A percentile compares a stretch with the other conserved stretches of the same genome.
These are phyloP conservation scores for Penicillium goetzii DNA, from an alignment of 495 filamentous ascomycete genomes.

Conservation along the genomic window DNA sequence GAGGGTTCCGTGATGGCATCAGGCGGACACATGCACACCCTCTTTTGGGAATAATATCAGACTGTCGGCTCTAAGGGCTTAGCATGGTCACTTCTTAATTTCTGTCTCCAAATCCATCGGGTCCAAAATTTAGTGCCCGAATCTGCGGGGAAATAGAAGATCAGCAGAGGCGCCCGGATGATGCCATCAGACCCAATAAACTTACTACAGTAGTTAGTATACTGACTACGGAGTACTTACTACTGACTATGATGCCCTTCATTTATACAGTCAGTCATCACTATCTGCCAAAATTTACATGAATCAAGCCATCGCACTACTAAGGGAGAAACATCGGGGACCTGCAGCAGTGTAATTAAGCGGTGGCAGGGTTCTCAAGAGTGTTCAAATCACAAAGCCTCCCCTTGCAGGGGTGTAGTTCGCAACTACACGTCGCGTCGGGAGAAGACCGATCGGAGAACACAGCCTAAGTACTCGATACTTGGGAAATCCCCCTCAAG, in stretches of 20 bases:
- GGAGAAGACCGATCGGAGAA: conserved; percentile 16
- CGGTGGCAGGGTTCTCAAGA: conserved; percentile 11
- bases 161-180: conserved; percentile 21
- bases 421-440: conserved; percentile 16
- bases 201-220: too few relatives aligned
- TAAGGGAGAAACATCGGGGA: conserved; percentile 8
- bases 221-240: too few relatives aligned
- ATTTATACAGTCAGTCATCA: neutral
- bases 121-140: conserved; percentile 14
- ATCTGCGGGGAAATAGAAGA: conserved; percentile 30
- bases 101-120: neutral
- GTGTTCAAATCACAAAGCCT: conserved; percentile 27
- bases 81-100: conserved; percentile 7
- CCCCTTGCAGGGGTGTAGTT: conserved; percentile 29
- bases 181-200: neutral
- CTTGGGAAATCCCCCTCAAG: neutral
- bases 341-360: conserved; percentile 23
- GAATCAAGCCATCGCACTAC: neutral
- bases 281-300: neutral
- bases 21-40: conserved; percentile 21
- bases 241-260: neutral
- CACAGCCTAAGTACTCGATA: neutral
- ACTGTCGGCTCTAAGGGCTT: conserved; percentile 12
- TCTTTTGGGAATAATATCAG: neutral
- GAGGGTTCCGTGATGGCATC: conserved; percentile 29